Evolutionary conservation across 73 alveolate genomes (phyloP), one percentile per base, ranked within the genome.

Genomic region (Paramecium octaurelia): DNA sequence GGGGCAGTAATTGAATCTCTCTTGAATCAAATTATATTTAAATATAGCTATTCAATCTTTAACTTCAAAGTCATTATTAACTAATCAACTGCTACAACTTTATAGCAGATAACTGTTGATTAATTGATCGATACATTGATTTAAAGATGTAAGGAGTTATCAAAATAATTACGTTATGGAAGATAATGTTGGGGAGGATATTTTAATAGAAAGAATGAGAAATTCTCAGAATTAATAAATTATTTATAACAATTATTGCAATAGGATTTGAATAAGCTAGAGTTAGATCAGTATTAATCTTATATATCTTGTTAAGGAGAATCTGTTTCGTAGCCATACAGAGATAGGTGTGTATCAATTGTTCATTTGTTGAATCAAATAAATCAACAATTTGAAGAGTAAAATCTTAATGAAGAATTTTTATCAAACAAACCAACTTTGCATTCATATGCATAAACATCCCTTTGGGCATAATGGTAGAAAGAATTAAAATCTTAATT

Each of bases 291-390:
- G 12, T 80, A 31, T 48, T 16, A 31, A 80, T 44, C 76, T 1
- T 34, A 43, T 20, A 80, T 31, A 0, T 80, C 70, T 3, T 42
- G 57, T 80, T n/a, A 80, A 46, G 91, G 57, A 23, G 91, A 80
- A 38, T 29, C 35, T 35, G 60, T 42, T 12, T 75, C 58, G 10
- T 48, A 80, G 48, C 5, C 24, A 6, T 80, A 43, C 12, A 80
- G 91, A 80, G 91, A 80, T 80, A 80, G 43, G 46, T 44, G 91
- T 80, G 73, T 48, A 4, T 80, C 91, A 0, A 80, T 80, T 9
- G 91, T 80, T n/a, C 91, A 80, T 48, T 35, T 80, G 16, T 80
- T 80, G 16, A 80, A 80, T 80, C 21, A 80, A 44, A 34, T 80
- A 21, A 80, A 43, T 24, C 48, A 80, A 10, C 14, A 23, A 24